Evolutionary conservation across 768 basidiomycete genomes (phyloP).

Genomic region (Porpolomopsis calyptriformis): DNA sequence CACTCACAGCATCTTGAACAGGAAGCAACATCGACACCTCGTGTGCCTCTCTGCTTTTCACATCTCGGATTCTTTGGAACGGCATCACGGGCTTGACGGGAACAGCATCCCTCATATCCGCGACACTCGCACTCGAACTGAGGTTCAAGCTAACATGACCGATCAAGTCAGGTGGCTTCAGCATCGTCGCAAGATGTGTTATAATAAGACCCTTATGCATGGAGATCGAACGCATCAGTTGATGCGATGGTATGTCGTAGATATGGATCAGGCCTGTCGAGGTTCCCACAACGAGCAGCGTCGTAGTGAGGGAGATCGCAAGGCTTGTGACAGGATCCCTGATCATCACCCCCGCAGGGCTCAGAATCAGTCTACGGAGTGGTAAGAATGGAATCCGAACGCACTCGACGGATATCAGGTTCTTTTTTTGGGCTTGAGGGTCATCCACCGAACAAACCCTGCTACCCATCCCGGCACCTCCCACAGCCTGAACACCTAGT

Average conservation of each 20-base stretch:
- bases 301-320: constrained; percentile 65
- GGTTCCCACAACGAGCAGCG: constrained; percentile 78
- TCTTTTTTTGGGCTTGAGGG: constrained; percentile 34
- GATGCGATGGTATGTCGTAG: constrained; percentile 86
- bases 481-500: constrained; percentile 49
- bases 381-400: constrained; percentile 12
- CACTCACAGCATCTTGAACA: constrained; percentile 26
- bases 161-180: constrained; percentile 80
- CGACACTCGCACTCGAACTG: constrained; percentile 24
- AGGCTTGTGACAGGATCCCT: constrained; percentile 69
- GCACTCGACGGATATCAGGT: constrained; percentile 66
- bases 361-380: constrained; percentile 3
- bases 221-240: constrained; percentile 72
- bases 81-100: constrained; percentile 56
- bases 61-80: constrained; percentile 66
- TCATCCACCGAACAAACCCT: constrained; percentile 57
- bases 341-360: constrained; percentile 8
- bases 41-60: constrained; percentile 55
- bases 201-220: constrained; percentile 60
- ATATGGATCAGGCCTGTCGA: constrained; percentile 59
- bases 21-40: constrained; percentile 59
- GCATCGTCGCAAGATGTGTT: constrained; percentile 63
- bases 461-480: constrained; percentile 62
- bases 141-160: constrained; percentile 61
- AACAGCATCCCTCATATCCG: constrained; percentile 43